A percentile compares a stretch with the other conserved stretches of the same genome.
phyloP scores from a whole-genome alignment of 768 basidiomycete species.

The Boletus rubroflammeus region DNA sequence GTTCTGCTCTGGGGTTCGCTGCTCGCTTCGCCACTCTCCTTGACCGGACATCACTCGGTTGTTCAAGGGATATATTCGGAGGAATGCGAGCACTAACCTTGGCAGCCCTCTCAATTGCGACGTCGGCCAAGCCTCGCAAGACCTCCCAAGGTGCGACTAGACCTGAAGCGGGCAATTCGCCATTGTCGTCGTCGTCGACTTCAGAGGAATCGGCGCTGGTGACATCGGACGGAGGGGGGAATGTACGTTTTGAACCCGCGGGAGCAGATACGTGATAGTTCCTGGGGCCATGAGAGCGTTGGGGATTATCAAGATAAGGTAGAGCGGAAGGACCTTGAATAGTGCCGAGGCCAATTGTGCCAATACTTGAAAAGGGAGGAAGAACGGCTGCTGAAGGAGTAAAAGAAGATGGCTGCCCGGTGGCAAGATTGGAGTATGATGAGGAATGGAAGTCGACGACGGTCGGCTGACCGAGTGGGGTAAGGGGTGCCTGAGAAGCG shows the following conservation, averaged over 20 bases:
- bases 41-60: constrained; percentile 12
- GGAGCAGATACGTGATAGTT: constrained; percentile 30
- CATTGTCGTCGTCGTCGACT: constrained; percentile 77
- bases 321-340: constrained; percentile 52
- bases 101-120: constrained; percentile 73
- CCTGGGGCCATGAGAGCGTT: constrained; percentile 27
- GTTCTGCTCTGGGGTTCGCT: constrained; percentile 75
- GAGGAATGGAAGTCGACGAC: constrained; percentile 43
- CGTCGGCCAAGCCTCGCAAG: constrained; percentile 74
- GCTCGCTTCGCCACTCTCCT: constrained; percentile 71
- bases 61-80: not conserved
- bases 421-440: constrained; percentile 39
- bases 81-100: constrained; percentile 45
- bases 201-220: constrained; percentile 82
- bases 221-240: constrained; percentile 59
- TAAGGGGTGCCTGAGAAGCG: constrained; percentile 32
- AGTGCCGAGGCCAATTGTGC: constrained; percentile 45
- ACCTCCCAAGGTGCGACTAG: constrained; percentile 88
- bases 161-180: constrained; percentile 76
- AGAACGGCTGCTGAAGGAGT: constrained; percentile 50
- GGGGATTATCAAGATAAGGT: constrained; percentile 49
- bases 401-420: constrained; percentile 31
- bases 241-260: constrained; percentile 55
- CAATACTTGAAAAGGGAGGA: constrained; percentile 70
- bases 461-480: constrained; percentile 31